Evolutionary conservation across 2,329 filamentous ascomycete genomes (phyloP), one percentile per base, ranked within the genome.

Genomic region (Aspergillus tubingensis): DNA sequence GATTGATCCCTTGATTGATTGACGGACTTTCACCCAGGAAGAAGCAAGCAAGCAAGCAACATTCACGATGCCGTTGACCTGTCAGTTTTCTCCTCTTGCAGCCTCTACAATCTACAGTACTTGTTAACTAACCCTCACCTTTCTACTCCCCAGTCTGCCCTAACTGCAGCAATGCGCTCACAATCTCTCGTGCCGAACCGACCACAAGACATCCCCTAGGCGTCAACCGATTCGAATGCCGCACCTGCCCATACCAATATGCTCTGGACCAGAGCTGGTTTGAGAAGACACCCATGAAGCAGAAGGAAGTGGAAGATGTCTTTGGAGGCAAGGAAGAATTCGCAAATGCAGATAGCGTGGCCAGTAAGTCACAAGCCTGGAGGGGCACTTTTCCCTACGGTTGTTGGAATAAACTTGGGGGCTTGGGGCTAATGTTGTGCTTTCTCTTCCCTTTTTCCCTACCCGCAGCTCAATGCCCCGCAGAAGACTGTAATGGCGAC

Each of bases 171-270:
- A 82, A 82, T 74, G 77, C 73, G 64, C 74, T 82, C 58, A 81
- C 79, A 11, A 78, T 82, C 54, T 77, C 79, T 47, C 75, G 76
- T 53, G 72, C 73, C 2, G 74, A 77, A 8, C 68, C 76, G 4
- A 74, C 74, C 15, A 69, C 69, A 1, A 70, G 75, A 55, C 72
- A 77, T 58, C 77, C 78, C 13, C 64, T 76, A 44, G 80, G 79
- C 2, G 72, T 79, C 55, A 97, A 97, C 81, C 89, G 92, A 60
- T 92, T 98, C 77, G 92, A 96, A 79, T 99, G 95, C 81, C 91
- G 92, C 60, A 96, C 92, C 60, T 99, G 95, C 70, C 94, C 95
- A 3, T 99, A 96, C 81, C 88, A 96, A 76, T 92, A 92, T 77
- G 82, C 90, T 60, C 88, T 98, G 71, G 88, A 88, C 67, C 85